Base-by-base conservation (phyloP, 1,284 basidiomycete genomes). In the Naganishia sp. region DNA sequence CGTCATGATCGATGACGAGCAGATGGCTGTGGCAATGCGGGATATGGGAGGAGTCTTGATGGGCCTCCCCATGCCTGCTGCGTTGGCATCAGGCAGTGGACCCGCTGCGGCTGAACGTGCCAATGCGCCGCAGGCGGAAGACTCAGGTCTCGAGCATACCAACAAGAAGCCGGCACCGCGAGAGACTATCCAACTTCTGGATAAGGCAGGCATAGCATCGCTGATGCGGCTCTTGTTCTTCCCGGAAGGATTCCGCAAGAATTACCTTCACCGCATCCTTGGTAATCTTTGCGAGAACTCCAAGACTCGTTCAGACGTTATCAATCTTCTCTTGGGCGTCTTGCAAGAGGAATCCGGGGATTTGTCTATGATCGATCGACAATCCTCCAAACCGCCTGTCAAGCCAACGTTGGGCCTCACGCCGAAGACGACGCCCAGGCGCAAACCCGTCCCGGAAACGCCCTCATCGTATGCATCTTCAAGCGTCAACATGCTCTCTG, bases 251-350 rank as follows among this genome's bases (percentile, higher is more conserved):
- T 83, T 92, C 68, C 88, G 88, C 79, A 92, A 93, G 81, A 89
- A 86, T 46, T 82, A 90, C 25, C 84, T 99, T 23, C 90, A 93
- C 80, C 90, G 90, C 76, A 90, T 98, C 2, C 86, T 99, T 32
- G 88, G 92, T 70, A 95, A 99, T 76, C 83, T 99, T 5, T 98
- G 94, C 78, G 94, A 99, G 81, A 99, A 99, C 77, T 83, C 87
- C 2, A 92, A 90, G 76, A 95, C 94, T 1, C 86, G 95, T 23
- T 87, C 86, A 3, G 96, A 99, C 72, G 84, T 99, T 32, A 90
- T 99, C 82, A 94, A 93, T 75, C 84, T 97, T 32, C 84, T 99
- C 21, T 84, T 99, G 13, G 89, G 87, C 69, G 92, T 99, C 68
- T 83, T 99, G 5, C 92, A 97, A 77, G 96, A 97, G 72, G 95